Evolutionary conservation across 139 green algal species (phyloP).

Genomic region (Coelastrella sp.): DNA sequence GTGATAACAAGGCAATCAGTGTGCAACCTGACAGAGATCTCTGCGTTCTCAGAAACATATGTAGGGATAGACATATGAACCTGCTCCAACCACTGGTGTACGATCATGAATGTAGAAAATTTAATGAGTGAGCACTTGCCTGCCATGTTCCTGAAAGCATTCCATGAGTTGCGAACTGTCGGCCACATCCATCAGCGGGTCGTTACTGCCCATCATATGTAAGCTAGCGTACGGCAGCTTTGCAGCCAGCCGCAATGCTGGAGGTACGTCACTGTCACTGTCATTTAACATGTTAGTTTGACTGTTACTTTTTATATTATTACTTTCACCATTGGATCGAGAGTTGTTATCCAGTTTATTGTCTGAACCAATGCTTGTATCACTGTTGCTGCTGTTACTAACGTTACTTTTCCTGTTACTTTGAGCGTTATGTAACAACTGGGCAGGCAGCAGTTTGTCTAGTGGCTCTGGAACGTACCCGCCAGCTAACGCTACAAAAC

Average conservation of each 20-base stretch:
- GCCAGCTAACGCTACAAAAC: constrained; percentile 56
- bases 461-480: constrained; percentile 65
- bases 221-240: constrained; percentile 51
- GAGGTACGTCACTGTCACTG: neutral
- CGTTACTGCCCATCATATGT: constrained; percentile 56
- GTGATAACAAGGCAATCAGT: too few species aligned
- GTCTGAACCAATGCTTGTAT: neutral
- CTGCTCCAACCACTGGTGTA: too few species aligned
- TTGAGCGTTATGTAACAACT: neutral
- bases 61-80: too few species aligned
- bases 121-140: too few species aligned
- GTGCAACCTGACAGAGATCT: too few species aligned
- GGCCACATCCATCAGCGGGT: constrained; percentile 48
- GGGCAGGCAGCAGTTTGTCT: constrained; percentile 34
- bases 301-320: too few species aligned
- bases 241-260: neutral
- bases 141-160: constrained; percentile 47
- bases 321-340: too few species aligned
- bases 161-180: constrained; percentile 42
- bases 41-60: too few species aligned
- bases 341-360: too few species aligned
- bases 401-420: neutral
- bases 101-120: too few species aligned
- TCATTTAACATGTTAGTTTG: too few species aligned
- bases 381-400: neutral